These are phyloP conservation scores for Castanopsis chinensis DNA, from an alignment of 306 rosid genomes.

Conservation along the genomic window DNA sequence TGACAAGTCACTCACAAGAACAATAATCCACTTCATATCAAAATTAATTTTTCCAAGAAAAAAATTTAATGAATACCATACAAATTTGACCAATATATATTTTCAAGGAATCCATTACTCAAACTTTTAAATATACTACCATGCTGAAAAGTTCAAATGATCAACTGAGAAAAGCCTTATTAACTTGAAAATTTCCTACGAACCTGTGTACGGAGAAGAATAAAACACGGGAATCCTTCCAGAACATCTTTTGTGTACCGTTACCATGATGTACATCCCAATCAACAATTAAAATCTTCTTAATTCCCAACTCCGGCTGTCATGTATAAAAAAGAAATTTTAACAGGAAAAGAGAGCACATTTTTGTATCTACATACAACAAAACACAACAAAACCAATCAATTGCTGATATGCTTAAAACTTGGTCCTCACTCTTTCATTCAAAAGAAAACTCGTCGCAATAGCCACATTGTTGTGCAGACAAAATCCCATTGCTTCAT, in stretches of 20 bases:
- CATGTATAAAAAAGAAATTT: conserved; percentile 8
- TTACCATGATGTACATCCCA: conserved; percentile 99
- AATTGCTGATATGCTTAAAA: conserved; percentile 5
- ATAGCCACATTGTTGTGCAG: conserved; percentile 88
- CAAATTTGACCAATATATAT: background rate
- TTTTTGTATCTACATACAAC: background rate
- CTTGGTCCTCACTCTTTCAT: conserved; percentile 57
- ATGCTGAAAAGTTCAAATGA: background rate
- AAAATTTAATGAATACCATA: background rate
- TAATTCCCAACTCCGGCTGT: conserved; percentile 82
- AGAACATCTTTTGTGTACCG: conserved; percentile 92
- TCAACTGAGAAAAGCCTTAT: conserved; percentile 3
- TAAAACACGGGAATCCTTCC: conserved; percentile 76
- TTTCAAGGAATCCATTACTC: background rate
- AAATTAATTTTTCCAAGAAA: background rate
- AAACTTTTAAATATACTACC: conserved; percentile 5
- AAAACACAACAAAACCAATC: background rate
- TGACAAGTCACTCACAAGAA: background rate
- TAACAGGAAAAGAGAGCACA: background rate
- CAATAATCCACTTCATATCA: background rate
- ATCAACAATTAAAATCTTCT: conserved; percentile 82
- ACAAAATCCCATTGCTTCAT: conserved; percentile 94
- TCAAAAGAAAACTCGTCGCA: conserved; percentile 64
- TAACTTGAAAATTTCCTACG: background rate
- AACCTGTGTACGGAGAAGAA: conserved; percentile 99